Evolutionary conservation across 768 basidiomycete genomes (phyloP), one percentile per base, ranked within the genome.

Genomic region (Tylopilus sp.): DNA sequence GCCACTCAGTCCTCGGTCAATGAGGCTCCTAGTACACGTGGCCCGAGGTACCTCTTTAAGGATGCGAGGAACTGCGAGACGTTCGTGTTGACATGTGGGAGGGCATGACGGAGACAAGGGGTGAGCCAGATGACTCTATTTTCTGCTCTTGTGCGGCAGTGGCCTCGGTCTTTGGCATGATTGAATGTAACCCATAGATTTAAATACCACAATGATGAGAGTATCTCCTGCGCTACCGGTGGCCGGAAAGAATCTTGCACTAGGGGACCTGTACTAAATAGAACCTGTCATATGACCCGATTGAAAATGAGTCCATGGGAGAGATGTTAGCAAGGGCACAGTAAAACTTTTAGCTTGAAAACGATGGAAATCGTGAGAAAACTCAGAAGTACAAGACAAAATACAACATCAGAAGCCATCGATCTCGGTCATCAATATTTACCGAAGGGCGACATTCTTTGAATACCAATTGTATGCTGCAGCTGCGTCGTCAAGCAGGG

Each of bases 401-500:
- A 53, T 11, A 42, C 12, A 24, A 36, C n/a, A 17, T 22, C 7
- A 19, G 13, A 22, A 29, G 16, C 24, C 13, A n/a, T 1, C 2
- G n/a, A 4, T 38, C 9, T 22, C 8, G n/a, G 29, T 44, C 37
- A 51, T 40, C 4, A 46, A 28, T 3, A n/a, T 19, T 40, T 47
- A 4, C 19, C 1, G 5, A 47, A 38, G 5, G 26, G 50, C 8
- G n/a, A 26, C 12, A n/a, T 25, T 30, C n/a, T 41, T 19, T 31
- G 43, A 33, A 24, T 62, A 61, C 12, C 50, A 51, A 4, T 44
- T 13, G 19, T 45, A 62, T 31, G 63, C 60, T 6, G 50, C 36
- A 1, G 48, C 30, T 6, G 65, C 63, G 41, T 65, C 64, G 4
- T 22, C 12, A 25, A 67, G 52, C 16, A 65, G 65, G 19, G 28